phyloP scores from a whole-genome alignment of 192 early-diverging fungal species.

The Backusella westeae region DNA sequence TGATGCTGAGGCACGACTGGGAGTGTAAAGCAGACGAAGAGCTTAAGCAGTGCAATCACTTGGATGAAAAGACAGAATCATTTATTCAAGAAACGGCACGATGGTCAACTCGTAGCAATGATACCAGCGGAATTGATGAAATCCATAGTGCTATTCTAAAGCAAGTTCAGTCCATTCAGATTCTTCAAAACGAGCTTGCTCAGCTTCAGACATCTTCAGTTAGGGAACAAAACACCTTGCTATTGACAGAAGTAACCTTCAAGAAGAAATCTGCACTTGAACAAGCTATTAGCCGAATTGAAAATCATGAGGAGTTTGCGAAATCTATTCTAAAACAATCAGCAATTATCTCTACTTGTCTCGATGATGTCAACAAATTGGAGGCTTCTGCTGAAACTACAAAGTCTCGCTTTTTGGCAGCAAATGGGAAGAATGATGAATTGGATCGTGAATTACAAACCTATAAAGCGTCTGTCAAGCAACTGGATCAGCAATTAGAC shows the following conservation, averaged over 20 bases:
- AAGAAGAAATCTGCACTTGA: background rate
- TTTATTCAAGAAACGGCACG: background rate
- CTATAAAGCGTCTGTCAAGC: background rate
- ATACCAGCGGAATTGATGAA: background rate
- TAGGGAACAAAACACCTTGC: background rate
- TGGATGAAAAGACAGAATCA: background rate
- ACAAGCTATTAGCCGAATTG: background rate
- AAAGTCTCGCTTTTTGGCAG: slow-evolving; percentile 10
- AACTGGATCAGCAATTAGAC: background rate
- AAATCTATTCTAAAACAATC: slow-evolving; percentile 15
- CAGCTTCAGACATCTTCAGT: background rate
- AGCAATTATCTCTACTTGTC: background rate
- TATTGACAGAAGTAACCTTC: background rate
- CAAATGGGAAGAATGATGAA: background rate
- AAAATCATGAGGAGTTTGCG: slow-evolving; percentile 6
- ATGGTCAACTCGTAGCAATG: background rate
- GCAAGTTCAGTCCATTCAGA: background rate
- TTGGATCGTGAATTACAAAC: background rate
- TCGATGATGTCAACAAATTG: background rate
- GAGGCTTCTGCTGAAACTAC: slow-evolving; percentile 14
- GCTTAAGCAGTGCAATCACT: background rate
- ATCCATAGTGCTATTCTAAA: background rate
- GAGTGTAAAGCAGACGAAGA: slow-evolving; percentile 1
- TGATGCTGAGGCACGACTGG: background rate
- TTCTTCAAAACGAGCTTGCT: background rate